These are phyloP conservation scores for Mitragyna speciosa DNA, from an alignment of 257 asterid species.

Conservation along the genomic window DNA sequence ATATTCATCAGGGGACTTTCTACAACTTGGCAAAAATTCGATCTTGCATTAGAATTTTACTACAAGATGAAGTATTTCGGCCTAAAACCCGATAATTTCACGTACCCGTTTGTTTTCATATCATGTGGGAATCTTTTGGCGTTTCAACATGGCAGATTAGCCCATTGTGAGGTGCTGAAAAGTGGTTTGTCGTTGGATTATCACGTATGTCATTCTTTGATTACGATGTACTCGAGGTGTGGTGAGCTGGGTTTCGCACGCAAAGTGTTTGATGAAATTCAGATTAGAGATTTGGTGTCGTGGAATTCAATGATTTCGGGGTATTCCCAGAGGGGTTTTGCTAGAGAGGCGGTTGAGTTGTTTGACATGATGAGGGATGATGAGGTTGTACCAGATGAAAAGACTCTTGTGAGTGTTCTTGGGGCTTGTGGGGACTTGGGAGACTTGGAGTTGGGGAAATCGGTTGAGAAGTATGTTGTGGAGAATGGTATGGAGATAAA, in stretches of 20 bases:
- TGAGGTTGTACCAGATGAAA: conserved; percentile 74
- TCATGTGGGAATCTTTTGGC: conserved; percentile 65
- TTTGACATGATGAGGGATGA: conserved; percentile 58
- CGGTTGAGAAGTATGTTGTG: conserved; percentile 48
- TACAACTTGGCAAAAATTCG: conserved; percentile 67
- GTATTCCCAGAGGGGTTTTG: conserved; percentile 58
- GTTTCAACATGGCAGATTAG: conserved; percentile 38
- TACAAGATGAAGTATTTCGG: conserved; percentile 53
- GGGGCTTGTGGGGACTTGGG: conserved; percentile 85
- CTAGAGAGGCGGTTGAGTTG: conserved; percentile 69
- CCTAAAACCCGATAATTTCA: conserved; percentile 70
- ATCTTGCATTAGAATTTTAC: conserved; percentile 49
- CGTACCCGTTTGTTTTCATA: conserved; percentile 79
- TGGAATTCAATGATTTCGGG: conserved; percentile 91
- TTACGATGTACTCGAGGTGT: conserved; percentile 70
- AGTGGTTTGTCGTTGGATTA: conserved; percentile 60
- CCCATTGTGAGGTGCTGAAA: conserved; percentile 66
- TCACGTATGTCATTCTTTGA: conserved; percentile 72
- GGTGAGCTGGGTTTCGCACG: conserved; percentile 52
- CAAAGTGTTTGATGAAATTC: conserved; percentile 75
- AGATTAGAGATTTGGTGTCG: conserved; percentile 63
- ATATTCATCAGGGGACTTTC: conserved; percentile 75
- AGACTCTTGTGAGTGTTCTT: conserved; percentile 76
- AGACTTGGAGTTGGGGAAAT: conserved; percentile 57
- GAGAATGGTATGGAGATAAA: conserved; percentile 50